Percentiles rank a stretch among this genome's conserved stretches.
Evolutionary conservation across 768 basidiomycete species (phyloP).

Genomic region (Solioccasus polychromus): DNA sequence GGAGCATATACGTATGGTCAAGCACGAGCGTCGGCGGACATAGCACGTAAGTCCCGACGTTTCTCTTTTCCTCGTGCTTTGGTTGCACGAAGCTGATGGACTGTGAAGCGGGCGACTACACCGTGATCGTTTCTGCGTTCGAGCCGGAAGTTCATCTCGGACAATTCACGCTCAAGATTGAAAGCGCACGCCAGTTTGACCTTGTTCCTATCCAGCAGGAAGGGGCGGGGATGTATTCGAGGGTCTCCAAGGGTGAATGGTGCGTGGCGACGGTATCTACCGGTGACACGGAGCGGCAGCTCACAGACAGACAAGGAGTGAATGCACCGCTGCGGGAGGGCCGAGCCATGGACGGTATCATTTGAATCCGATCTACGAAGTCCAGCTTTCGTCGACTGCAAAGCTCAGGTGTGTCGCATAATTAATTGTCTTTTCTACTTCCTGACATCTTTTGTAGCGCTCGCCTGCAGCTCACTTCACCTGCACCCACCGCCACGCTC

Average conservation of each 20-base stretch:
- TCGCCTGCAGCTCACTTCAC: conserved; percentile 60
- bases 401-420: conserved; percentile 51
- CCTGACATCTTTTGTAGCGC: conserved; percentile 41
- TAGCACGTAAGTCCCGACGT: conserved; percentile 46
- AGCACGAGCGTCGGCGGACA: conserved; percentile 48
- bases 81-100: conserved; percentile 3
- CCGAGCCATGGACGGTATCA: conserved; percentile 64
- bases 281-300: background rate
- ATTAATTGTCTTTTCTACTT: background rate
- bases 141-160: conserved; percentile 65
- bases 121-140: conserved; percentile 81
- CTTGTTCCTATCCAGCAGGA: conserved; percentile 72
- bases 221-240: conserved; percentile 87
- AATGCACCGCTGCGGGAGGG: conserved; percentile 60
- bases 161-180: conserved; percentile 59
- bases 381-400: conserved; percentile 51
- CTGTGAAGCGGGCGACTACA: conserved; percentile 62
- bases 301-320: conserved; percentile 42
- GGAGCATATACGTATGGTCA: conserved; percentile 82
- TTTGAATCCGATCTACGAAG: conserved; percentile 65
- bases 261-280: conserved; percentile 31
- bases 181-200: conserved; percentile 60
- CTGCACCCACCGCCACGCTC: conserved; percentile 43
- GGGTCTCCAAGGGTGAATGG: conserved; percentile 72
- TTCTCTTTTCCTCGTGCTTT: too few relatives aligned